phyloP scores from a whole-genome alignment of 257 asterid species.

The Solanum virginianum region DNA sequence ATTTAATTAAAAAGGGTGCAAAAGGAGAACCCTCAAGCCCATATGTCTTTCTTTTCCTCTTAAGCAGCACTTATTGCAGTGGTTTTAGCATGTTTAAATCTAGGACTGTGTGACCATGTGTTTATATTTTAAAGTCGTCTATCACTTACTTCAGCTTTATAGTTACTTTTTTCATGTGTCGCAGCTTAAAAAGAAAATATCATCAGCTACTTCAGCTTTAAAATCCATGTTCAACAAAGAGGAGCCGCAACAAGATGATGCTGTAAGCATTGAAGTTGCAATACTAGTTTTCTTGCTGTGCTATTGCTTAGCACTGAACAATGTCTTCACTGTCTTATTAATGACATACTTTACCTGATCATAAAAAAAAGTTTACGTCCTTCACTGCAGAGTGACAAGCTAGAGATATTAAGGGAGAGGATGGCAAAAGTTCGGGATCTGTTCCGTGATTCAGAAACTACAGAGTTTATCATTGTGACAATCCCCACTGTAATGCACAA shows the following conservation, averaged over 20 bases:
- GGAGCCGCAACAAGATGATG: constrained; percentile 30
- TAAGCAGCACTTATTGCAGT: neutral
- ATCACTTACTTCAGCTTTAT: neutral
- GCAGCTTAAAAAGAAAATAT: constrained; percentile 57
- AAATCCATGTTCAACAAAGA: constrained; percentile 49
- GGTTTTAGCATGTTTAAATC: neutral
- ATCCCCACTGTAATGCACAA: constrained; percentile 52
- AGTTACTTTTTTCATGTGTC: neutral
- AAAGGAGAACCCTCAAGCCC: neutral
- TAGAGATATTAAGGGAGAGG: constrained; percentile 50
- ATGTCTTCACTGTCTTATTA: no score
- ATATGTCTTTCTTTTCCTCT: neutral
- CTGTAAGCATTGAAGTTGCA: constrained; percentile 21
- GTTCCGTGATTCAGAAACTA: constrained; percentile 45
- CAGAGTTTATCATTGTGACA: constrained; percentile 66
- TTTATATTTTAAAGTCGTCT: neutral
- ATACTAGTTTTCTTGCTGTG: neutral
- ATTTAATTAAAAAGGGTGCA: no score
- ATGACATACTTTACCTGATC: no score
- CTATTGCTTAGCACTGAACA: neutral
- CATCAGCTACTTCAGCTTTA: constrained; percentile 59
- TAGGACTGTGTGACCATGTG: neutral
- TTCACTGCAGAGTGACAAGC: constrained; percentile 34
- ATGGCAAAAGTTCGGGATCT: constrained; percentile 70
- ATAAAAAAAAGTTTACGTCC: neutral